phyloP scores from a whole-genome alignment of 192 early-diverging fungal species.

The Coemansia sp. region DNA sequence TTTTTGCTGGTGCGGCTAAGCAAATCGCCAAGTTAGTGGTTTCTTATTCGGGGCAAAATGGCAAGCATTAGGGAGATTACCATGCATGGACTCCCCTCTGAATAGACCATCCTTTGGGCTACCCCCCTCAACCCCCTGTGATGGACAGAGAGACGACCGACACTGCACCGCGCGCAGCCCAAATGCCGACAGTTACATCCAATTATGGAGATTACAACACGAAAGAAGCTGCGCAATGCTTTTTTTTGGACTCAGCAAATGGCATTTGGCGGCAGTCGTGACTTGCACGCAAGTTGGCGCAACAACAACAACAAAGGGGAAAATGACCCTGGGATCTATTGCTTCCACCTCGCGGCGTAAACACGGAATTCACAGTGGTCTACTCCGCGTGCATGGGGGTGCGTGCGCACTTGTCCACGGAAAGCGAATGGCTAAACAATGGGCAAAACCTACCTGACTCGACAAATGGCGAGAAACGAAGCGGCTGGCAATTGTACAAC shows the following conservation, averaged over 20 bases:
- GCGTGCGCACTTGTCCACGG: not conserved
- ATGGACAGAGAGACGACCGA: not conserved
- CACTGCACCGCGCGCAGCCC: slow-evolving; percentile 13
- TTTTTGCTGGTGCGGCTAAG: slow-evolving; percentile 17
- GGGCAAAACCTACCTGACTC: slow-evolving; percentile 2
- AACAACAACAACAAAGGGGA: not conserved
- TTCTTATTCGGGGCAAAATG: slow-evolving; percentile 14
- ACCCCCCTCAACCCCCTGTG: slow-evolving; percentile 3
- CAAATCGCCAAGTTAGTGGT: slow-evolving; percentile 25
- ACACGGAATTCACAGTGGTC: slow-evolving; percentile 5
- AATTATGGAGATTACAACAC: slow-evolving; percentile 13
- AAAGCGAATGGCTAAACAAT: not conserved
- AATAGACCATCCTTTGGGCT: not conserved
- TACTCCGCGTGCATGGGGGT: not conserved
- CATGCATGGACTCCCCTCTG: slow-evolving; percentile 13
- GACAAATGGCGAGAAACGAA: not conserved
- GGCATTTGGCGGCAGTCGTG: not conserved
- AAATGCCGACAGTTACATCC: slow-evolving; percentile 15
- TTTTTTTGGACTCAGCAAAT: slow-evolving; percentile 4
- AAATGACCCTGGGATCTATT: not conserved
- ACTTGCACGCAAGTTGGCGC: not conserved
- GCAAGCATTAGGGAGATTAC: slow-evolving; percentile 11
- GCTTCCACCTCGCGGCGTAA: not conserved
- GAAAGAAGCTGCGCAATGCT: not conserved
- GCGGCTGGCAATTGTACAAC: slow-evolving; percentile 5